phyloP scores from a whole-genome alignment of 192 early-diverging fungal genomes.

The Oehlia diaphana region DNA sequence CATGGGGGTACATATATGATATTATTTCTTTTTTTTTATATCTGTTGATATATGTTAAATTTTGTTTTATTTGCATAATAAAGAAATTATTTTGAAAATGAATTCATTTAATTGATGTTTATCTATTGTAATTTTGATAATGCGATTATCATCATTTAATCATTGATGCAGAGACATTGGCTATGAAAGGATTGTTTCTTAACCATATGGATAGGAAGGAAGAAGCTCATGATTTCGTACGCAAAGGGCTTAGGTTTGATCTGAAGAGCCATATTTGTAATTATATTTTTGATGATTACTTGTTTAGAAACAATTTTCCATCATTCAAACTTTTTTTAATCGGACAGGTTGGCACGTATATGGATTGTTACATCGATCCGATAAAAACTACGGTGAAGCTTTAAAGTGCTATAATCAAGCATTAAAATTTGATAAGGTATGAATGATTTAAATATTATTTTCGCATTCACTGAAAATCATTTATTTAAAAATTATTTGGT shows the following conservation, averaged over 20 bases:
- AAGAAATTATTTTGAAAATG: background rate
- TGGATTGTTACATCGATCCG: slow-evolving; percentile 87
- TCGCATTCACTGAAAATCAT: background rate
- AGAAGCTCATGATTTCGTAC: slow-evolving; percentile 85
- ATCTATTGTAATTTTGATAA: background rate
- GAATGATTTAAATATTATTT: background rate
- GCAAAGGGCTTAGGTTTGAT: slow-evolving; percentile 80
- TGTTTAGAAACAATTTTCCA: background rate
- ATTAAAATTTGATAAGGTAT: slow-evolving; percentile 76
- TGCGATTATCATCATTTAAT: slow-evolving; percentile 4
- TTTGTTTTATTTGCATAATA: background rate
- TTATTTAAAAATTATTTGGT: slow-evolving; percentile 13
- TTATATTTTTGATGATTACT: slow-evolving; percentile 17
- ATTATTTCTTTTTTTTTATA: background rate
- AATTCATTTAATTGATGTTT: background rate
- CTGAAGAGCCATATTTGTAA: slow-evolving; percentile 83
- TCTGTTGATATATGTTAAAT: background rate
- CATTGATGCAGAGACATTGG: slow-evolving; percentile 72
- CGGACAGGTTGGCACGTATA: slow-evolving; percentile 90
- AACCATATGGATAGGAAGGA: slow-evolving; percentile 88
- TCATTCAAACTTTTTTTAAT: background rate
- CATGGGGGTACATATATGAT: slow-evolving; percentile 72
- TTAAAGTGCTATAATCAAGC: slow-evolving; percentile 90
- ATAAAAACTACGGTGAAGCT: slow-evolving; percentile 93
- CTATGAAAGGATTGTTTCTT: slow-evolving; percentile 93